Evolutionary conservation across 1,139 yeast genomes (phyloP).

Genomic region (Petasospora fabianii): DNA sequence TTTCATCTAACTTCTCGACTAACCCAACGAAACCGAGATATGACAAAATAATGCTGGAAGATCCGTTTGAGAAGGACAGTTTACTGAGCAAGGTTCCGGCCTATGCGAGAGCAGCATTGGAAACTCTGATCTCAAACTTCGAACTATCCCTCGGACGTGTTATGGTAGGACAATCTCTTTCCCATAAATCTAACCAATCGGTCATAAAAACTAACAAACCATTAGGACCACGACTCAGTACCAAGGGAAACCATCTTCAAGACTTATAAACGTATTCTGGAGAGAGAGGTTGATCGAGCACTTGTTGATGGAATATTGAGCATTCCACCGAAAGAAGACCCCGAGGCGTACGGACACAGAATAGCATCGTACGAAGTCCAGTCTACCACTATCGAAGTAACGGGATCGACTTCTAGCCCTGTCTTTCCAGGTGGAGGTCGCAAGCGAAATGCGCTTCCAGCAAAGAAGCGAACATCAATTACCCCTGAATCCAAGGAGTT

Average conservation of each 20-base stretch:
- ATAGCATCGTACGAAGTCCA: background rate
- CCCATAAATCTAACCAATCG: background rate
- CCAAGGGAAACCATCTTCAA: background rate
- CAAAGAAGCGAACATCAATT: slow-evolving; percentile 9
- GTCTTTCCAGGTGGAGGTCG: background rate
- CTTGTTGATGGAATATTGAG: background rate
- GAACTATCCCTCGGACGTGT: slow-evolving; percentile 3
- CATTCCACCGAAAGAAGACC: background rate
- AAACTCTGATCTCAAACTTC: background rate
- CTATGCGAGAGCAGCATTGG: background rate
- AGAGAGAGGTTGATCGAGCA: background rate
- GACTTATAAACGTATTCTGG: background rate
- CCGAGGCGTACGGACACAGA: background rate
- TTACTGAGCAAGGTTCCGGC: slow-evolving; percentile 4
- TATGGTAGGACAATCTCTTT: slow-evolving; percentile 4
- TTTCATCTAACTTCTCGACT: background rate
- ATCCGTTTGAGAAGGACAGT: slow-evolving; percentile 5
- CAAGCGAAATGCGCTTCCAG: background rate
- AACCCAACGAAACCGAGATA: background rate
- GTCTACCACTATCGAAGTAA: background rate
- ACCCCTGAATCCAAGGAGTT: slow-evolving; percentile 15
- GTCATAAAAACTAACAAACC: background rate
- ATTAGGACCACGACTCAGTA: background rate
- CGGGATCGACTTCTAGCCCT: background rate
- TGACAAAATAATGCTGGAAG: slow-evolving; percentile 5